phyloP scores from a whole-genome alignment of 169 alveolate genomes.

The Sarcocystis neurona region DNA sequence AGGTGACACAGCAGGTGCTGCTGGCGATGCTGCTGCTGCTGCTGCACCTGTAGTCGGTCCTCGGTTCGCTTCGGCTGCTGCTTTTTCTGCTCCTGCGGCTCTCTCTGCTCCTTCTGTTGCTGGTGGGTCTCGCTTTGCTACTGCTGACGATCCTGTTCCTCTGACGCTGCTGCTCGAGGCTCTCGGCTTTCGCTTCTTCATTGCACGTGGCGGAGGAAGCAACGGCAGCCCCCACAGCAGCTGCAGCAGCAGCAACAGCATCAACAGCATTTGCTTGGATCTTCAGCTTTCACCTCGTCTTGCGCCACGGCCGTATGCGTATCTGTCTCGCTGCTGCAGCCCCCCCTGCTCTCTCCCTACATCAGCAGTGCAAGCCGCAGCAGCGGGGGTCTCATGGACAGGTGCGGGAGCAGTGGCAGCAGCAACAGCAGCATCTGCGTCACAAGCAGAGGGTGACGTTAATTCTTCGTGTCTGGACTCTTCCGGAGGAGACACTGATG shows the following conservation, averaged over 20 bases:
- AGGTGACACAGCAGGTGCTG: too few relatives aligned
- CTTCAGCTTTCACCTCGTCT: conserved; percentile 24
- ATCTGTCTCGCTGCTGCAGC: not conserved
- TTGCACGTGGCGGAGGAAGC: not conserved
- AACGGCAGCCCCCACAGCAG: too few relatives aligned
- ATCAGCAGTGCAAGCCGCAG: not conserved
- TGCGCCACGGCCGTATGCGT: conserved; percentile 7
- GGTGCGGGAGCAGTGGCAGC: too few relatives aligned
- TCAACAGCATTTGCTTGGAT: not conserved
- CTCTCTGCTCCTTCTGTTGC: not conserved
- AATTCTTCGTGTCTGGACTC: not conserved
- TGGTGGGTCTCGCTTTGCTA: not conserved
- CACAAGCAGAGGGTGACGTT: too few relatives aligned
- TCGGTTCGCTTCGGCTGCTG: too few relatives aligned
- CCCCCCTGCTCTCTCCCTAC: not conserved
- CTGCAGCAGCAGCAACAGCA: too few relatives aligned
- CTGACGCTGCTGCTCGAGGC: conserved; percentile 20
- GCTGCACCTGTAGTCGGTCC: too few relatives aligned
- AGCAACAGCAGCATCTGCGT: too few relatives aligned
- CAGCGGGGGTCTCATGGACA: too few relatives aligned
- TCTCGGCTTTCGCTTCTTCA: not conserved
- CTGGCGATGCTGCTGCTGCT: too few relatives aligned
- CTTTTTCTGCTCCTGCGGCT: too few relatives aligned
- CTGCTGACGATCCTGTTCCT: not conserved
- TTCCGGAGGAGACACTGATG: not conserved